A percentile compares a stretch with the other conserved stretches of the same genome.
Evolutionary conservation across 2,329 filamentous ascomycete species (phyloP).

Genomic region (Colletotrichum sp.): DNA sequence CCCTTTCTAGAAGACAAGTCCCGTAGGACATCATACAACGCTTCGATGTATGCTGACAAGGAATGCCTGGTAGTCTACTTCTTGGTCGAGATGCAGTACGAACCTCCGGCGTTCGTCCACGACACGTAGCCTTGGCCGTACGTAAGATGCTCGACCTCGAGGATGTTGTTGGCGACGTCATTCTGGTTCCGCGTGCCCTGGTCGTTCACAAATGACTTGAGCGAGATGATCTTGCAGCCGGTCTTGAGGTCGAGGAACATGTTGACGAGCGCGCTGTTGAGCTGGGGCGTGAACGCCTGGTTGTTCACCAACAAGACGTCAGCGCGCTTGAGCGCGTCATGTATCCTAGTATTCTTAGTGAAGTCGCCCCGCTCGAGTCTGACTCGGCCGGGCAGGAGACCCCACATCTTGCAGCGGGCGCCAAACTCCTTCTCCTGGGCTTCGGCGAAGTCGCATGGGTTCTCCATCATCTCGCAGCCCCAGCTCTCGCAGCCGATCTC

Average conservation of each 20-base stretch:
- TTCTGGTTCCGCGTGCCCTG: slow-evolving; percentile 80
- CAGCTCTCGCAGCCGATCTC: slow-evolving; percentile 94
- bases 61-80: slow-evolving; percentile 47
- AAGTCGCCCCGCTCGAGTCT: slow-evolving; percentile 86
- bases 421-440: slow-evolving; percentile 83
- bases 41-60: slow-evolving; percentile 30
- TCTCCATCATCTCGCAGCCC: slow-evolving; percentile 96
- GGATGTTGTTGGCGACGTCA: slow-evolving; percentile 80
- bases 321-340: slow-evolving; percentile 77
- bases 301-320: slow-evolving; percentile 99
- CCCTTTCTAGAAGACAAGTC: background rate
- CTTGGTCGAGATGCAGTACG: slow-evolving; percentile 88
- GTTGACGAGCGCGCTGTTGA: slow-evolving; percentile 84
- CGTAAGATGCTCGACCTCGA: slow-evolving; percentile 72
- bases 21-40: slow-evolving; percentile 19
- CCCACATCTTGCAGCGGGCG: slow-evolving; percentile 89
- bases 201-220: slow-evolving; percentile 88
- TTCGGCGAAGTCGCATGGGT: slow-evolving; percentile 82
- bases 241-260: slow-evolving; percentile 94
- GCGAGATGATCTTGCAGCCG: slow-evolving; percentile 86
- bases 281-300: slow-evolving; percentile 87
- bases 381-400: slow-evolving; percentile 79
- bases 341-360: slow-evolving; percentile 72
- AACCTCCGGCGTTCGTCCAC: slow-evolving; percentile 85
- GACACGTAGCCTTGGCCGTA: slow-evolving; percentile 80